phyloP scores from a whole-genome alignment of 192 early-diverging fungal genomes.

The Rhizoclosmatium globosum region DNA sequence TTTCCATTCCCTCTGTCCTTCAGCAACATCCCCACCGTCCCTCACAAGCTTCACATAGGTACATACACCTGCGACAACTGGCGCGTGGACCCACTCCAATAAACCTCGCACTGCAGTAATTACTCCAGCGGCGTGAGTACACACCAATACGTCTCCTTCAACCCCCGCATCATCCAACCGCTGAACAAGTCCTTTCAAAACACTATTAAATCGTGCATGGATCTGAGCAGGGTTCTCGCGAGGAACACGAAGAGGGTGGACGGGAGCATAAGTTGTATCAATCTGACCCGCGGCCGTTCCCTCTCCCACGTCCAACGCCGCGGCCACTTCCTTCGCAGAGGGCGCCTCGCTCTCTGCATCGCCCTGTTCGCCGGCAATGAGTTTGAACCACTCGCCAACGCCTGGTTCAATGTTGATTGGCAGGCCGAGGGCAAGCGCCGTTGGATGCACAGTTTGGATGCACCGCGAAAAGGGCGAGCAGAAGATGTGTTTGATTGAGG shows the following conservation, averaged over 20 bases:
- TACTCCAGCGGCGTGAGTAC: conserved; percentile 41
- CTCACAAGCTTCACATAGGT: background rate
- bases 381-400: conserved; percentile 41
- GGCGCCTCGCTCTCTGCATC: background rate
- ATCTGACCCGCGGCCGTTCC: background rate
- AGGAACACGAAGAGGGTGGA: background rate
- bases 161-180: background rate
- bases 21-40: background rate
- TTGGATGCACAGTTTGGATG: conserved; percentile 42
- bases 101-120: conserved; percentile 35
- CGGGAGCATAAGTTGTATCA: background rate
- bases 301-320: background rate
- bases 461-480: conserved; percentile 48
- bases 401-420: conserved; percentile 39
- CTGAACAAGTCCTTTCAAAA: background rate
- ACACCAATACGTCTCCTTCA: conserved; percentile 26
- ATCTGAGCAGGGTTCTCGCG: conserved; percentile 37
- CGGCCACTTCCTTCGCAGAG: background rate
- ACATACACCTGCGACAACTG: conserved; percentile 36
- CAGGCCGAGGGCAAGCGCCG: conserved; percentile 2
- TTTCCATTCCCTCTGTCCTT: background rate
- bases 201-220: conserved; percentile 26
- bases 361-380: background rate
- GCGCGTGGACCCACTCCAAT: background rate
- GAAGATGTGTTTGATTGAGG: conserved; percentile 26